These are phyloP conservation scores for Massarina eburnea DNA, from an alignment of 2,329 filamentous ascomycete species.

Conservation along the genomic window DNA sequence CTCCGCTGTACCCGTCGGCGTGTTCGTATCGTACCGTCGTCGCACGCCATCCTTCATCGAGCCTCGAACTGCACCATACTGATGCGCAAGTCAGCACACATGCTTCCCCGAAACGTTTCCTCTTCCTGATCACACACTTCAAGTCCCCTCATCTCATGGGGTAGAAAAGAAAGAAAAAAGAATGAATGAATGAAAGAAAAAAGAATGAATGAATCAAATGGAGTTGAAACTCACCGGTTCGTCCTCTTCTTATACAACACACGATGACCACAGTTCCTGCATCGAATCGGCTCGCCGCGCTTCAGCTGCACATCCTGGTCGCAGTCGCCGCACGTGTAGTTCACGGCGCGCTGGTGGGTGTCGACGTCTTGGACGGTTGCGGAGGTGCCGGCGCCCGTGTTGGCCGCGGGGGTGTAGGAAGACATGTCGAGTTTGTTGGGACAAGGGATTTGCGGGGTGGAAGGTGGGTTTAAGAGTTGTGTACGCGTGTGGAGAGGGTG, in stretches of 20 bases:
- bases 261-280: constrained; percentile 90
- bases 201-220: not conserved
- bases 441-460: not conserved
- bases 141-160: not conserved
- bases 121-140: not conserved
- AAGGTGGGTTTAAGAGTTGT: not conserved
- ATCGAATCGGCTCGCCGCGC: constrained; percentile 78
- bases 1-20: too few relatives aligned
- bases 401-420: not conserved
- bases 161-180: not conserved
- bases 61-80: constrained; percentile 99
- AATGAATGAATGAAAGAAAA: not conserved
- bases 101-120: not conserved
- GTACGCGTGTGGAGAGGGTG: not conserved
- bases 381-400: constrained; percentile 30
- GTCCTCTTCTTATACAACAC: constrained; percentile 98
- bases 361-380: constrained; percentile 46
- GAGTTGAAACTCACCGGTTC: constrained; percentile 70
- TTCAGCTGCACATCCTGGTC: constrained; percentile 74
- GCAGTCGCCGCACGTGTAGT: constrained; percentile 76
- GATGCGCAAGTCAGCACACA: constrained; percentile 14
- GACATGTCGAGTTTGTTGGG: not conserved
- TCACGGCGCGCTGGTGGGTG: constrained; percentile 48
- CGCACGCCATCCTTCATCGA: constrained; percentile 65
- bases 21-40: too few relatives aligned